These are phyloP conservation scores for Chaetomium sp. DNA, from an alignment of 2,329 filamentous ascomycete species.

Conservation along the genomic window DNA sequence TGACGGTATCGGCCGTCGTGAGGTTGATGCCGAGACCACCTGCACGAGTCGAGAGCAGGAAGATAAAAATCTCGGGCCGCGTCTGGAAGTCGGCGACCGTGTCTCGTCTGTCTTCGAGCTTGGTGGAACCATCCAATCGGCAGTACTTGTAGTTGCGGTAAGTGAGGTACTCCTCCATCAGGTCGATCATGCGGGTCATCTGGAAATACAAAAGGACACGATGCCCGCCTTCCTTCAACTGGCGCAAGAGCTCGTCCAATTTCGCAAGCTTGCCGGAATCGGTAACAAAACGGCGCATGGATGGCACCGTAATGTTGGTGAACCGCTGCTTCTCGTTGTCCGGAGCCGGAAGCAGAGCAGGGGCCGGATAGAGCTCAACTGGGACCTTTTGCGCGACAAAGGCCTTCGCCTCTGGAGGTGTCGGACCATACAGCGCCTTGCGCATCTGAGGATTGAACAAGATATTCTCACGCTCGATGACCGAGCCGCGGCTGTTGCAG, in stretches of 20 bases:
- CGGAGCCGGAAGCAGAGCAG: slow-evolving; percentile 72
- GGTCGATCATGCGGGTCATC: slow-evolving; percentile 99
- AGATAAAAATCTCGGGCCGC: slow-evolving; percentile 92
- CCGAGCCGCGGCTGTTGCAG: slow-evolving; percentile 67
- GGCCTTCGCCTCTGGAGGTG: slow-evolving; percentile 67
- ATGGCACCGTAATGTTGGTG: slow-evolving; percentile 89
- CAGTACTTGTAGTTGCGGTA: slow-evolving; percentile 99
- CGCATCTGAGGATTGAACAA: slow-evolving; percentile 81
- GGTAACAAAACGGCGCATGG: slow-evolving; percentile 96
- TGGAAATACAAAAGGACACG: slow-evolving; percentile 98
- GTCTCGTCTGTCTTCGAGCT: slow-evolving; percentile 93
- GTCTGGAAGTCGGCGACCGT: slow-evolving; percentile 97
- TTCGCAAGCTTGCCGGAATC: slow-evolving; percentile 96
- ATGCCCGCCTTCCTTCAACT: slow-evolving; percentile 89
- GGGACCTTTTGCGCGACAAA: slow-evolving; percentile 75
- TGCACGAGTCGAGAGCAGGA: slow-evolving; percentile 91
- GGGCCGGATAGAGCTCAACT: slow-evolving; percentile 62
- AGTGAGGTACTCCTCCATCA: slow-evolving; percentile 98
- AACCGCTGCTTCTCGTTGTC: slow-evolving; percentile 81
- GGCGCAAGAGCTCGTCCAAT: slow-evolving; percentile 81
- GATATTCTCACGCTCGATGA: slow-evolving; percentile 68
- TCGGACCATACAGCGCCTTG: slow-evolving; percentile 70
- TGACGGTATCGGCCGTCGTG: slow-evolving; percentile 94
- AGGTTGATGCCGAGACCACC: slow-evolving; percentile 98
- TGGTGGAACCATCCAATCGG: slow-evolving; percentile 93